phyloP scores from a whole-genome alignment of 164 flowering plant species.

The Liquidambar formosana region DNA sequence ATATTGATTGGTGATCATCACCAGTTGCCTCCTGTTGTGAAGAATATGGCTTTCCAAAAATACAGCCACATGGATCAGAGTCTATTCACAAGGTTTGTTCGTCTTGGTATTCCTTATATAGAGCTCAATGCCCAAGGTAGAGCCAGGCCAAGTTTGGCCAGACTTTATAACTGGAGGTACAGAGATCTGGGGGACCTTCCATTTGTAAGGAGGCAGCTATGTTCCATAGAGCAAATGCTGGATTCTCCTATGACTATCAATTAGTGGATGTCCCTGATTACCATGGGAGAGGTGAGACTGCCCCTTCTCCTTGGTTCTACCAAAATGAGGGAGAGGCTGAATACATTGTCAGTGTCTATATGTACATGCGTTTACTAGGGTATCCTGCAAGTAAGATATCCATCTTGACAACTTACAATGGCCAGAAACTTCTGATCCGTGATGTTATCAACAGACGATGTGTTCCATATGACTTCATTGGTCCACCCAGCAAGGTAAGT shows the following conservation, averaged over 20 bases:
- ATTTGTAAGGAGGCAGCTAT: slow-evolving; percentile 57
- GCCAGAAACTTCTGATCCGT: slow-evolving; percentile 95
- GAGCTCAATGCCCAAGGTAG: slow-evolving; percentile 99
- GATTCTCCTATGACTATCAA: slow-evolving; percentile 92
- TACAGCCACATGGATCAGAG: slow-evolving; percentile 99
- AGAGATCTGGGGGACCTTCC: slow-evolving; percentile 95
- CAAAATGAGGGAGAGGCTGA: slow-evolving; percentile 99
- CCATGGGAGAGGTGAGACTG: slow-evolving; percentile 81
- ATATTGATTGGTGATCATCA: slow-evolving; percentile 99
- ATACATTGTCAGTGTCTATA: slow-evolving; percentile 88
- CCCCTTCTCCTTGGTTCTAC: slow-evolving; percentile 99
- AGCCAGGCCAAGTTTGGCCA: slow-evolving; percentile 92
- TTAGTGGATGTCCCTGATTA: slow-evolving; percentile 94
- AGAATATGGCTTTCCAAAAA: slow-evolving; percentile 99
- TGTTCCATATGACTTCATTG: slow-evolving; percentile 70
- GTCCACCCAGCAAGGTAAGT: slow-evolving; percentile 84
- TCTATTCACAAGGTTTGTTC: slow-evolving; percentile 95
- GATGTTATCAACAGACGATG: slow-evolving; percentile 89
- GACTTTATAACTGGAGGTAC: slow-evolving; percentile 96
- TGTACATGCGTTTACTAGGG: slow-evolving; percentile 91
- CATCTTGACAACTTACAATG: slow-evolving; percentile 95
- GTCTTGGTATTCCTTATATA: slow-evolving; percentile 92
- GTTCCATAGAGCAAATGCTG: slow-evolving; percentile 88
- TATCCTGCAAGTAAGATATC: slow-evolving; percentile 95
- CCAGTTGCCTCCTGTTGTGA: slow-evolving; percentile 98